A percentile compares a stretch with the other conserved stretches of the same genome.
phyloP scores from a whole-genome alignment of 305 asterid genomes.

The Rubia peregrina region DNA sequence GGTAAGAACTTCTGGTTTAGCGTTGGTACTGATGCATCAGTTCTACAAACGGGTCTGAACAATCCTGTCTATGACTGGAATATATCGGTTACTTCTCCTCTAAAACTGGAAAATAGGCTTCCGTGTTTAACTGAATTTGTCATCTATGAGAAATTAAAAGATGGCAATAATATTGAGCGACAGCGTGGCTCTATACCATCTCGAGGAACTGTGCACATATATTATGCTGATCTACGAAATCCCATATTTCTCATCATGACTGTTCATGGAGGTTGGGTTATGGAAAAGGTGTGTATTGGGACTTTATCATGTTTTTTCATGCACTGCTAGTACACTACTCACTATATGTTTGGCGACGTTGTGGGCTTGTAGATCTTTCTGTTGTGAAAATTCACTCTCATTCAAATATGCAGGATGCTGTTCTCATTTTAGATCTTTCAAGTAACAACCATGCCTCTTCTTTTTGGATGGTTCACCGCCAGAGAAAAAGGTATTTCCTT shows the following conservation, averaged over 20 bases:
- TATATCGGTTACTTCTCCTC: slow-evolving; percentile 80
- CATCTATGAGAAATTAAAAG: slow-evolving; percentile 69
- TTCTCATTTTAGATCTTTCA: slow-evolving; percentile 76
- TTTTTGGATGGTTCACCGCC: slow-evolving; percentile 90
- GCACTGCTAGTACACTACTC: slow-evolving; percentile 6
- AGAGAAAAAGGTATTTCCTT: slow-evolving; percentile 58
- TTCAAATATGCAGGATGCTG: slow-evolving; percentile 59
- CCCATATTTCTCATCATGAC: slow-evolving; percentile 60
- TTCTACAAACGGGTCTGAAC: slow-evolving; percentile 87
- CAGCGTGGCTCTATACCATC: slow-evolving; percentile 72
- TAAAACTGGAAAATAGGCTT: slow-evolving; percentile 93
- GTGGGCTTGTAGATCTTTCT: background rate
- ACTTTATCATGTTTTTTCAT: slow-evolving; percentile 19
- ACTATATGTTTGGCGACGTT: background rate
- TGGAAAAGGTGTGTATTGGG: slow-evolving; percentile 67
- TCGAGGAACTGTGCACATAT: slow-evolving; percentile 73
- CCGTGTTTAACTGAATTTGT: slow-evolving; percentile 79
- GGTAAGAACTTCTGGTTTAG: slow-evolving; percentile 86
- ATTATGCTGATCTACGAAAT: slow-evolving; percentile 87
- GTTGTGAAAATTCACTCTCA: slow-evolving; percentile 2
- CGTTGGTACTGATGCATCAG: slow-evolving; percentile 82
- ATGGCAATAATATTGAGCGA: slow-evolving; percentile 72
- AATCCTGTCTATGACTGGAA: slow-evolving; percentile 95
- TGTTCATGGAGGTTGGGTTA: slow-evolving; percentile 87
- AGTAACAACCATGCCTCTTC: slow-evolving; percentile 75